phyloP scores from a whole-genome alignment of 768 basidiomycete genomes.

The Zangia roseola region DNA sequence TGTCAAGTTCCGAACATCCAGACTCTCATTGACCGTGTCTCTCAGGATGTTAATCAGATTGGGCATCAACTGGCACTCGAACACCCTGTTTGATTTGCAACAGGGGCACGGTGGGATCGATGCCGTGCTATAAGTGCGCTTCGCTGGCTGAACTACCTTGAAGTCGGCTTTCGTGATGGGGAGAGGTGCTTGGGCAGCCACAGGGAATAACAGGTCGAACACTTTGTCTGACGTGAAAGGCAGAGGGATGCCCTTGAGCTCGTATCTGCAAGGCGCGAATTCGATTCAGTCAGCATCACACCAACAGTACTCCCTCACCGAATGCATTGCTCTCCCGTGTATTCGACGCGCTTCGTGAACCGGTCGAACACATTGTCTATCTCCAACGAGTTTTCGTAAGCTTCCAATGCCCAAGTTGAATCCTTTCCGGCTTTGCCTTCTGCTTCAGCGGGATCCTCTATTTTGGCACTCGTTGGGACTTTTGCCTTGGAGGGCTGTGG shows the following conservation, averaged over 20 bases:
- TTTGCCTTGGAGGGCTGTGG: conserved; percentile 54
- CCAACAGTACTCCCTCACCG: conserved; percentile 46
- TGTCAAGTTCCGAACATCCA: conserved; percentile 39
- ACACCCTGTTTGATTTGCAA: conserved; percentile 69
- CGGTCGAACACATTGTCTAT: conserved; percentile 85
- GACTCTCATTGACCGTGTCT: conserved; percentile 20
- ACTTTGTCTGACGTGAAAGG: conserved; percentile 80
- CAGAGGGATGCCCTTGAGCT: conserved; percentile 79
- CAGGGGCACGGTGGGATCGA: conserved; percentile 61
- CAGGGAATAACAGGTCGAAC: conserved; percentile 74
- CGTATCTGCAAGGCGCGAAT: conserved; percentile 57
- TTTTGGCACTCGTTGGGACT: conserved; percentile 35
- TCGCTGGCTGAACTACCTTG: conserved; percentile 45
- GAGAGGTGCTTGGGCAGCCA: conserved; percentile 40
- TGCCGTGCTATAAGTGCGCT: conserved; percentile 53
- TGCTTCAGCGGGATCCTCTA: conserved; percentile 43
- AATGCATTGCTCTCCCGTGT: conserved; percentile 81
- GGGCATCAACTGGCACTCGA: conserved; percentile 95
- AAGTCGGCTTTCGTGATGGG: conserved; percentile 63
- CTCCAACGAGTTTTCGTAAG: conserved; percentile 77
- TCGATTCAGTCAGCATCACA: background rate
- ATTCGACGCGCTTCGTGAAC: conserved; percentile 70
- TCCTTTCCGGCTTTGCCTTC: conserved; percentile 46
- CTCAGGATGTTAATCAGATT: conserved; percentile 81
- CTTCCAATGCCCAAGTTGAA: conserved; percentile 63